Base-by-base conservation (phyloP, 495 filamentous ascomycete genomes). In the Penicillium malachiteum region DNA sequence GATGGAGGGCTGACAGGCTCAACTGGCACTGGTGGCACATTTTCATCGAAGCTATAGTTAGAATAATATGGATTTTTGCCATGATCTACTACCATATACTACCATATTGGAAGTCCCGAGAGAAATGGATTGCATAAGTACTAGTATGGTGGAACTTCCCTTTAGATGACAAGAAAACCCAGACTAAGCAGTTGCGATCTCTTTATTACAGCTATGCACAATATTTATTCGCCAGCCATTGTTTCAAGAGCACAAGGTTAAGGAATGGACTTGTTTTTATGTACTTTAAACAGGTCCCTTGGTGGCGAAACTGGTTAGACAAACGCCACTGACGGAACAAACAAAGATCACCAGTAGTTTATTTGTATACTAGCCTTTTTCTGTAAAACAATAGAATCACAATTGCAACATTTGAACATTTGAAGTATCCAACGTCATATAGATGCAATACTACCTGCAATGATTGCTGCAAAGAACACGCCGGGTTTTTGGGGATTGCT, bases 1-100 rank as follows among this genome's bases (percentile, higher is more conserved):
- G 57, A 58, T 62, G 59, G 51, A 7, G 48, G 43, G 1, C 38
- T 62, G 11, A 48, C 35, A 47, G 72, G 76, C 0, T 61, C 60
- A 14, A 75, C 57, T 39, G 48, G 54, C 3, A 57, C 54, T 39
- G 54, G 54, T 13, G 42, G 17, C 11, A 44, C 8, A 9, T 1
- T 2, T 7, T 44, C 21, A 21, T 9, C 18, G 1, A n/a, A n/a
- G n/a, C n/a, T n/a, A n/a, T n/a, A n/a, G n/a, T n/a, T n/a, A n/a
- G n/a, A n/a, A n/a, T n/a, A n/a, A n/a, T n/a, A n/a, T n/a, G n/a
- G n/a, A n/a, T n/a, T n/a, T n/a, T n/a, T n/a, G n/a, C n/a, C n/a
- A n/a, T n/a, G n/a, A n/a, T n/a, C n/a, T n/a, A n/a, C n/a, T n/a
- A n/a, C n/a, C n/a, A 26, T 26, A 26, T 26, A 26, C n/a, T 26